phyloP scores from a whole-genome alignment of 495 filamentous ascomycete species.

The Aspergillus bertholletiae region DNA sequence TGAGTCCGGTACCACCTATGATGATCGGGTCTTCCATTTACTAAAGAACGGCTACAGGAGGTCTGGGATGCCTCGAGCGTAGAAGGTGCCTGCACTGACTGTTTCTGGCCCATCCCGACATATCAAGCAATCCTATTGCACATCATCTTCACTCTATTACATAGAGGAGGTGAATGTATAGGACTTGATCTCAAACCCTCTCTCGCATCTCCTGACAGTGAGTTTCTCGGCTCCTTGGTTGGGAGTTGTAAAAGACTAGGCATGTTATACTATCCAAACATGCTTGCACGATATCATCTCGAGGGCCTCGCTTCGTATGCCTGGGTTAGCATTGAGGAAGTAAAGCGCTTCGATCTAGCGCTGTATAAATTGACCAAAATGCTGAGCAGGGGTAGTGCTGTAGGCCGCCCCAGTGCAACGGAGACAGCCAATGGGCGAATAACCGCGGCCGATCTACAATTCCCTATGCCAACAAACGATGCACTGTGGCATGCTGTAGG shows the following conservation, averaged over 20 bases:
- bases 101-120: slow-evolving; percentile 26
- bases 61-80: slow-evolving; percentile 25
- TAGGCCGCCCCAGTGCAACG: neutral
- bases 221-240: slow-evolving; percentile 22
- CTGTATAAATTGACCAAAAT: slow-evolving; percentile 22
- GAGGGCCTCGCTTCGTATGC: slow-evolving; percentile 13
- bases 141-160: slow-evolving; percentile 20
- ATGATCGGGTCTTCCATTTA: neutral
- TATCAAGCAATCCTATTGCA: slow-evolving; percentile 34
- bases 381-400: neutral
- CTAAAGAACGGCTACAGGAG: slow-evolving; percentile 14
- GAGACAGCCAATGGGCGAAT: neutral
- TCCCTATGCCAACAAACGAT: slow-evolving; percentile 21
- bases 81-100: slow-evolving; percentile 9
- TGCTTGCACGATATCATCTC: slow-evolving; percentile 16
- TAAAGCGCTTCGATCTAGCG: slow-evolving; percentile 28
- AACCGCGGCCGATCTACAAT: slow-evolving; percentile 22
- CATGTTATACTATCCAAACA: slow-evolving; percentile 29
- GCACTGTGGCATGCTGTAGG: slow-evolving; percentile 19
- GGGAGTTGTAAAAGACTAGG: slow-evolving; percentile 22
- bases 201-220: slow-evolving; percentile 7
- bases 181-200: slow-evolving; percentile 17
- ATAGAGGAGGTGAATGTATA: neutral
- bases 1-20: slow-evolving; percentile 1
- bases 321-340: slow-evolving; percentile 27